These are phyloP conservation scores for Xylariaceae sp. DNA, from an alignment of 2,329 filamentous ascomycete genomes.

Conservation along the genomic window DNA sequence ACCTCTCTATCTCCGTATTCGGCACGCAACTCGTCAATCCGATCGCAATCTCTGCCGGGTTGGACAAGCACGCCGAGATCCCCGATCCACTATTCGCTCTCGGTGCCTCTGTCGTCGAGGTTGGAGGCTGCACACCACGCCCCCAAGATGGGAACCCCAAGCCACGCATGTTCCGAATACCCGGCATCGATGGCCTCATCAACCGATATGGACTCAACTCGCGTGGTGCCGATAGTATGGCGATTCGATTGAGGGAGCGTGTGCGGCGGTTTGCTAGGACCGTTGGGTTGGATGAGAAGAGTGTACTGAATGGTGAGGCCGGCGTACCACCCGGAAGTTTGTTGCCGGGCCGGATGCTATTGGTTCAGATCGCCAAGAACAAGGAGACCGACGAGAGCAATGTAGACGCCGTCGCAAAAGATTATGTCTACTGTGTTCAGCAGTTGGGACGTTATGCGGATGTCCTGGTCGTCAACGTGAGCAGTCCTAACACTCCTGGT, in stretches of 20 bases:
- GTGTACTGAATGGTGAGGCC: slow-evolving; percentile 71
- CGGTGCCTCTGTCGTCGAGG: slow-evolving; percentile 81
- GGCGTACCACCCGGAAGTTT: slow-evolving; percentile 80
- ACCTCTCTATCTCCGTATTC: slow-evolving; percentile 56
- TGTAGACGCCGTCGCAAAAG: slow-evolving; percentile 70
- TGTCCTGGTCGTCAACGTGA: slow-evolving; percentile 96
- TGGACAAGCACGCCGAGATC: slow-evolving; percentile 91
- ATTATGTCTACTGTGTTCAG: slow-evolving; percentile 86
- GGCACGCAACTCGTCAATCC: slow-evolving; percentile 75
- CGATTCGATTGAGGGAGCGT: slow-evolving; percentile 68
- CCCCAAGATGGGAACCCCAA: slow-evolving; percentile 83
- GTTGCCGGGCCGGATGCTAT: slow-evolving; percentile 66
- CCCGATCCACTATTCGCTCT: slow-evolving; percentile 78
- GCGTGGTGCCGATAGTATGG: slow-evolving; percentile 80
- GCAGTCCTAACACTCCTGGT: slow-evolving; percentile 91
- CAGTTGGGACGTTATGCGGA: slow-evolving; percentile 83
- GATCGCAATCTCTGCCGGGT: slow-evolving; percentile 87
- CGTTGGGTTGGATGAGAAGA: slow-evolving; percentile 63
- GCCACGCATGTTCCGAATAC: slow-evolving; percentile 82
- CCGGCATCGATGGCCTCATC: slow-evolving; percentile 78
- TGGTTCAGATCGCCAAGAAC: slow-evolving; percentile 96
- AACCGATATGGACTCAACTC: slow-evolving; percentile 97
- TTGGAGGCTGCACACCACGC: slow-evolving; percentile 83
- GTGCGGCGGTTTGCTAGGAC: slow-evolving; percentile 70
- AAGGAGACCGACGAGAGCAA: slow-evolving; percentile 83